Conservation (phyloP, 1,139 yeast species). For the Martiniozyma asiatica region DNA sequence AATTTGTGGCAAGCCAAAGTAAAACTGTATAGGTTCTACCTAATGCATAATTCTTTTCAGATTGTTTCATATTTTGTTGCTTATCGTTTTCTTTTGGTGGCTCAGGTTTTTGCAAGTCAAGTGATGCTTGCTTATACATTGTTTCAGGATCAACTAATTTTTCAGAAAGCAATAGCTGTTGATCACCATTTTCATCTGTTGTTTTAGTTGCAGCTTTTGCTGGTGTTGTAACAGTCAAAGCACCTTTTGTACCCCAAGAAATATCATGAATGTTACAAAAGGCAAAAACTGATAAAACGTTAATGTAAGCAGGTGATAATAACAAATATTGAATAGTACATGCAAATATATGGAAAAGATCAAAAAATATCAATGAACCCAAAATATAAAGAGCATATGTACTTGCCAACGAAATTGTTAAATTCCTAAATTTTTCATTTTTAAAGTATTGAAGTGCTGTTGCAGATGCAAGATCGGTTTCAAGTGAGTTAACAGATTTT, state of each 20-base stretch:
- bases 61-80: conserved; percentile 26
- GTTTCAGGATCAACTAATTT: conserved; percentile 21
- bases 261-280: conserved; percentile 80
- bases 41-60: conserved; percentile 38
- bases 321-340: conserved; percentile 60
- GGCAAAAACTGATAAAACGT: conserved; percentile 68
- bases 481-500: conserved; percentile 35
- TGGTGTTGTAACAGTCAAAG: conserved; percentile 22
- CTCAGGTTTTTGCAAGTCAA: conserved; percentile 4
- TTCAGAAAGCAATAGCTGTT: conserved; percentile 18
- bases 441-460: conserved; percentile 37
- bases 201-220: conserved; percentile 15
- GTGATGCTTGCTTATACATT: conserved; percentile 15
- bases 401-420: conserved; percentile 75
- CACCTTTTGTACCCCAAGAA: conserved; percentile 84
- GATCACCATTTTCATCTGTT: conserved; percentile 4
- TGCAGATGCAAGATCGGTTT: conserved; percentile 29
- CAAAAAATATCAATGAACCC: conserved; percentile 63
- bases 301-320: conserved; percentile 64
- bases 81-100: conserved; percentile 14
- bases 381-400: conserved; percentile 73
- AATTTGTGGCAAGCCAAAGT: conserved; percentile 73
- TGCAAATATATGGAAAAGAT: conserved; percentile 67
- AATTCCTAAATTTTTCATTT: conserved; percentile 63
- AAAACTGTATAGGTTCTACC: conserved; percentile 88